Percentiles rank a stretch among this genome's conserved stretches.
Evolutionary conservation across 805 yeast species (phyloP).

Genomic region (Zygotorulaspora chibaensis): DNA sequence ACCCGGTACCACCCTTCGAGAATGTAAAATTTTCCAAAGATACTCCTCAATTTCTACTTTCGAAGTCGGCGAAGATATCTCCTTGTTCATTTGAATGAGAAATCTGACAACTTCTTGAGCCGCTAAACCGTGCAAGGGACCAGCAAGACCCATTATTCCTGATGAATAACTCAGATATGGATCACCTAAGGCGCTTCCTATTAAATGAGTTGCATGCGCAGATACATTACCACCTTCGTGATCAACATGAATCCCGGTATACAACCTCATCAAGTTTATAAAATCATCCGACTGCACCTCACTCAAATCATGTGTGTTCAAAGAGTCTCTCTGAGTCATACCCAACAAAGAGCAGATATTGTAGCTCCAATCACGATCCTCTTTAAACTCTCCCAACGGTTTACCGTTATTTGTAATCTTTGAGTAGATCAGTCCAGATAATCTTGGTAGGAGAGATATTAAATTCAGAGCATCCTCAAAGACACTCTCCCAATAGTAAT

Average conservation of each 20-base stretch:
- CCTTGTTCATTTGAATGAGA: constrained; percentile 56
- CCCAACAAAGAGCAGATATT: constrained; percentile 67
- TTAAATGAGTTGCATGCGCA: constrained; percentile 73
- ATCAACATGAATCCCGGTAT: constrained; percentile 72
- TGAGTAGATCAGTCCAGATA: constrained; percentile 72
- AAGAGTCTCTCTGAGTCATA: constrained; percentile 40
- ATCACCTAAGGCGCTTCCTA: constrained; percentile 75
- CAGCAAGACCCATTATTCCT: constrained; percentile 79
- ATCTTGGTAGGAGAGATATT: constrained; percentile 68
- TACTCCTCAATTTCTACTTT: constrained; percentile 53
- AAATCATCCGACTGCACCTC: constrained; percentile 49
- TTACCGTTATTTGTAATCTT: constrained; percentile 55
- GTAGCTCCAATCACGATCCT: constrained; percentile 63
- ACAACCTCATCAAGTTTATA: constrained; percentile 65
- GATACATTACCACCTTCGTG: constrained; percentile 85
- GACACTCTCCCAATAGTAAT: constrained; percentile 70
- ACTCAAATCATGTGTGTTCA: constrained; percentile 29
- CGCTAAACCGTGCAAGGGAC: constrained; percentile 82
- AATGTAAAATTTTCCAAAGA: constrained; percentile 66
- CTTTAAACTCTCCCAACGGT: constrained; percentile 47
- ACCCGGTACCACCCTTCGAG: constrained; percentile 80
- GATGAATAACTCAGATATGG: constrained; percentile 74
- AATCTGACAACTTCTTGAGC: constrained; percentile 81
- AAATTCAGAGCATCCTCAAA: constrained; percentile 68
- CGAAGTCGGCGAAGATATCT: constrained; percentile 34